These are phyloP conservation scores for Colletotrichum orchidophilum DNA, from an alignment of 2,329 filamentous ascomycete species.

Conservation along the genomic window DNA sequence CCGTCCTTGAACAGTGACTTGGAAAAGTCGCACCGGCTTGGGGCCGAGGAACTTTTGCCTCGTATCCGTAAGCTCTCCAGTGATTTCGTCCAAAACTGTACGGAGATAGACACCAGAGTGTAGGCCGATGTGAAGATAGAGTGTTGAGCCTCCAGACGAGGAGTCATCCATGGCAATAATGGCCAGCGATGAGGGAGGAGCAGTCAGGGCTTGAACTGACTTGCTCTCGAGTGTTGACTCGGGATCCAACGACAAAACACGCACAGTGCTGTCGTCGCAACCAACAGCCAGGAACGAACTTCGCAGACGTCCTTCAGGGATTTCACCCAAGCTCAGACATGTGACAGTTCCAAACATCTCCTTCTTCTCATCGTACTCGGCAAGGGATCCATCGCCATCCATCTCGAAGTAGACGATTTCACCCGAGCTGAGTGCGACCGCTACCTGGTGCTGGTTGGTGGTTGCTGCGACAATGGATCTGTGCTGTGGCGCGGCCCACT, in stretches of 20 bases:
- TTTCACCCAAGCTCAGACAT: conserved; percentile 90
- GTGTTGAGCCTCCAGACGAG: conserved; percentile 84
- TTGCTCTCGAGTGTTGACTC: conserved; percentile 93
- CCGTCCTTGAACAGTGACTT: conserved; percentile 86
- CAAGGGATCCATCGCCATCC: conserved; percentile 88
- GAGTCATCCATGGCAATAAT: conserved; percentile 98
- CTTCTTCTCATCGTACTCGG: conserved; percentile 94
- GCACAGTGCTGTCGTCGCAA: conserved; percentile 95
- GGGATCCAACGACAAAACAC: conserved; percentile 88
- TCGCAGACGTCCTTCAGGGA: conserved; percentile 87
- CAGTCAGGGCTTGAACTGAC: conserved; percentile 92
- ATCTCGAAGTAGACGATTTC: conserved; percentile 99
- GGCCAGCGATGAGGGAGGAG: conserved; percentile 85
- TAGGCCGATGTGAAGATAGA: conserved; percentile 95
- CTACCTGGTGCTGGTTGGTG: conserved; percentile 92
- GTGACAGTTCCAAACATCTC: conserved; percentile 97
- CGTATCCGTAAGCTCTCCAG: conserved; percentile 94
- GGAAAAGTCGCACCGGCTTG: conserved; percentile 88
- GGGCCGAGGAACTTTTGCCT: conserved; percentile 93
- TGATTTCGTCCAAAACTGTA: conserved; percentile 93
- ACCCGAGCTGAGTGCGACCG: conserved; percentile 91
- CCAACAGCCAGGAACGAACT: conserved; percentile 96
- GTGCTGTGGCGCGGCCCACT: conserved; percentile 94
- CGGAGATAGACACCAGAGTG: conserved; percentile 96
- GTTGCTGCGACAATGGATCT: conserved; percentile 94